These are phyloP conservation scores for Strobilomyces confusus DNA, from an alignment of 768 basidiomycete species.

Conservation along the genomic window DNA sequence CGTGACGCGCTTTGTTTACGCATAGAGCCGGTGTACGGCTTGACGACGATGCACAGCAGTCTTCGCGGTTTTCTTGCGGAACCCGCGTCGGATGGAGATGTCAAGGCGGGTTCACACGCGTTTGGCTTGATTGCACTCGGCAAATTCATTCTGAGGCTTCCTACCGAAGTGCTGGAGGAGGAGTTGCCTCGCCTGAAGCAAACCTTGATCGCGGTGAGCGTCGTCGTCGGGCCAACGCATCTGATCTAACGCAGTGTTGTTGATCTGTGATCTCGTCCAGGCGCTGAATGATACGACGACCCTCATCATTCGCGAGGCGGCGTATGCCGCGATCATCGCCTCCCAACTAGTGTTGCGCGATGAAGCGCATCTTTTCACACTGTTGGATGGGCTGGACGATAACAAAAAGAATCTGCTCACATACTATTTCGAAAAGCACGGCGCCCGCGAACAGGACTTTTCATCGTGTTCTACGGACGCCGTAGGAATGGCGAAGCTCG, in stretches of 20 bases:
- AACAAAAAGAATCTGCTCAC: constrained; percentile 89
- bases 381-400: constrained; percentile 79
- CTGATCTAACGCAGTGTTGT: background rate
- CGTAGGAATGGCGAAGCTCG: constrained; percentile 61
- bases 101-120: constrained; percentile 66
- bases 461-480: constrained; percentile 29
- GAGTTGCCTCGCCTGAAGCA: constrained; percentile 73
- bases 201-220: constrained; percentile 65
- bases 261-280: constrained; percentile 31
- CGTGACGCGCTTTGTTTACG: constrained; percentile 69
- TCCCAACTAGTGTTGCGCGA: constrained; percentile 80
- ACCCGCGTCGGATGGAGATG: constrained; percentile 45
- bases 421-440: constrained; percentile 87
- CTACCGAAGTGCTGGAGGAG: constrained; percentile 82
- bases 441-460: constrained; percentile 51
- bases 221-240: background rate
- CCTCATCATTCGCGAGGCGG: constrained; percentile 79
- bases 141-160: constrained; percentile 77
- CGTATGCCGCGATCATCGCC: constrained; percentile 77
- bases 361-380: constrained; percentile 76
- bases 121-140: constrained; percentile 83
- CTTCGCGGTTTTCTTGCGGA: constrained; percentile 61
- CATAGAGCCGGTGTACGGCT: constrained; percentile 79
- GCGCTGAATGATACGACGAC: constrained; percentile 68
- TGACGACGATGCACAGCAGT: constrained; percentile 77